A percentile compares a stretch with the other conserved stretches of the same genome.
Evolutionary conservation across 352 stramenopile species (phyloP).

Genomic region (Globisporangium abappressorium): DNA sequence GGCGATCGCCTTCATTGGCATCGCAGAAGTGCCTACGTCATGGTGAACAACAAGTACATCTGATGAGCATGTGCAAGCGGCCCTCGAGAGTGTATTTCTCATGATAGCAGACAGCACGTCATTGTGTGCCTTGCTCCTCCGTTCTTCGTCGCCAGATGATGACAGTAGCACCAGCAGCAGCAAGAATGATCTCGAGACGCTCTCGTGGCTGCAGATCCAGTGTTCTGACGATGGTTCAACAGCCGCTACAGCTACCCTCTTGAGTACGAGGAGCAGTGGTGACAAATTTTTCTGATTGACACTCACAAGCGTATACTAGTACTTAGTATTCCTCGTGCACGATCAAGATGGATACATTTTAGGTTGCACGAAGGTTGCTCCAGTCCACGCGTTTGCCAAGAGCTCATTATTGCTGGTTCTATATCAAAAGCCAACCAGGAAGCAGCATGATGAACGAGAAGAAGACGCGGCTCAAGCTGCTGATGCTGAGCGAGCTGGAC

Average conservation of each 20-base stretch:
- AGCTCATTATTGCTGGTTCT: background rate
- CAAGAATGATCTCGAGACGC: background rate
- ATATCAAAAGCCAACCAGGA: conserved; percentile 5
- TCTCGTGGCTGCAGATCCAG: conserved; percentile 6
- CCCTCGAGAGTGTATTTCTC: background rate
- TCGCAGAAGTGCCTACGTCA: background rate
- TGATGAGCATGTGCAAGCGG: background rate
- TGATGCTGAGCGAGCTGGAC: conserved; percentile 70
- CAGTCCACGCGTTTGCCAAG: too few relatives aligned
- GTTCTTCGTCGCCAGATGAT: too few relatives aligned
- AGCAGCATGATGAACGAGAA: background rate
- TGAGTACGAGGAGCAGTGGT: too few relatives aligned
- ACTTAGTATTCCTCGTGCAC: background rate
- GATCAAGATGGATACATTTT: background rate
- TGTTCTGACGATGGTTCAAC: background rate
- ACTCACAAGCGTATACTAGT: background rate
- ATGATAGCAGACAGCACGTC: background rate
- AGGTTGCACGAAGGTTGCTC: conserved; percentile 2
- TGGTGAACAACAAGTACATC: background rate
- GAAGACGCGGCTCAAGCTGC: conserved; percentile 51
- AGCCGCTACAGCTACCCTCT: too few relatives aligned
- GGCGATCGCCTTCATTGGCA: background rate
- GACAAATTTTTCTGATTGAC: too few relatives aligned
- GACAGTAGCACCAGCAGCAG: too few relatives aligned
- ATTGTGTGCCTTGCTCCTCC: background rate